These are phyloP conservation scores for Starmerella bombicola DNA, from an alignment of 805 yeast species.

Conservation along the genomic window DNA sequence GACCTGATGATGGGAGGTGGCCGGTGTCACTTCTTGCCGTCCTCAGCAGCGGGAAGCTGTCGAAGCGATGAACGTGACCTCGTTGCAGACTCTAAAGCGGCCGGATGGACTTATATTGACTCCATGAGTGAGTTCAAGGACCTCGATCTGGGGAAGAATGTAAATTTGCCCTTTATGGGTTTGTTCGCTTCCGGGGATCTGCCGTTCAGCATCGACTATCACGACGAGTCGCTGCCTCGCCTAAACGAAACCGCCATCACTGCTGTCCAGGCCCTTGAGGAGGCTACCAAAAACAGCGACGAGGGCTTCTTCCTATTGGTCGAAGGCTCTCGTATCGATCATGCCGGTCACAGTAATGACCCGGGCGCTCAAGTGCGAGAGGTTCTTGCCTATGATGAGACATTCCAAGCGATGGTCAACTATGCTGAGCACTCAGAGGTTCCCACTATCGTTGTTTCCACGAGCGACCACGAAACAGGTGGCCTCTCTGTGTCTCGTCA, in stretches of 20 bases:
- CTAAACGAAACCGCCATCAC: slow-evolving; percentile 65
- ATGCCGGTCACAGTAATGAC: slow-evolving; percentile 88
- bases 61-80: slow-evolving; percentile 60
- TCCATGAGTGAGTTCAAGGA: slow-evolving; percentile 47
- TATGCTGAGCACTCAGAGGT: slow-evolving; percentile 55
- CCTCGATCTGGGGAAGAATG: slow-evolving; percentile 46
- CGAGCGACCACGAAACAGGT: slow-evolving; percentile 94
- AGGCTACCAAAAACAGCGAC: slow-evolving; percentile 59
- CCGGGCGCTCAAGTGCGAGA: slow-evolving; percentile 91
- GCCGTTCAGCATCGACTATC: slow-evolving; percentile 75
- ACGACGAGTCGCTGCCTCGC: slow-evolving; percentile 46
- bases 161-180: slow-evolving; percentile 63
- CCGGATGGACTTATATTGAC: slow-evolving; percentile 57
- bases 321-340: slow-evolving; percentile 91
- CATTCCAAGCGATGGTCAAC: slow-evolving; percentile 60
- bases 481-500: slow-evolving; percentile 85
- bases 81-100: slow-evolving; percentile 44
- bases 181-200: slow-evolving; percentile 65
- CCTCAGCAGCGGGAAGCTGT: slow-evolving; percentile 43
- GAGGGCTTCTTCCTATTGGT: slow-evolving; percentile 75
- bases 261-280: slow-evolving; percentile 55
- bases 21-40: slow-evolving; percentile 64
- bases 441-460: slow-evolving; percentile 67
- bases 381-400: slow-evolving; percentile 74
- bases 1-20: slow-evolving; percentile 81